Evolutionary conservation across 179 eudicot species (phyloP).

Genomic region (Beta corolliflora): DNA sequence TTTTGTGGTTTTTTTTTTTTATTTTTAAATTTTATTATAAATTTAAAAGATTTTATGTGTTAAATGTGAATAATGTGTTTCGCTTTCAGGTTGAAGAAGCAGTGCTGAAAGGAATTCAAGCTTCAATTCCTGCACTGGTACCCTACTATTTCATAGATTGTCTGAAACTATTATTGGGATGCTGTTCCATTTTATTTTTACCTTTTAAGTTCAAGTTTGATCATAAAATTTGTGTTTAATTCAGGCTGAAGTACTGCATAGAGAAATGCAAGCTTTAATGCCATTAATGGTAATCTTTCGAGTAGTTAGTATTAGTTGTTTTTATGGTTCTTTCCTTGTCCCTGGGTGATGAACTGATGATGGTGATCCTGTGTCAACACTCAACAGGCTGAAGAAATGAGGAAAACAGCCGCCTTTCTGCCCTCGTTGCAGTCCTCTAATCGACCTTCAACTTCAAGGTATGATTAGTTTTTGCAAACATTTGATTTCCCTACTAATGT

Average conservation of each 20-base stretch:
- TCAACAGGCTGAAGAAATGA: constrained; percentile 5
- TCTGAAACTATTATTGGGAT: too few relatives aligned
- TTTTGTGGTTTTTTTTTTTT: too few relatives aligned
- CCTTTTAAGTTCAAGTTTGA: background rate
- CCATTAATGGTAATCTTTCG: background rate
- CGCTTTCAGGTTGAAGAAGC: constrained; percentile 1
- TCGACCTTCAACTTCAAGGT: constrained; percentile 13
- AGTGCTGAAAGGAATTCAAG: constrained; percentile 2
- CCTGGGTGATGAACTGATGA: background rate
- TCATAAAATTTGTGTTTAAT: background rate
- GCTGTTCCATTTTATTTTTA: too few relatives aligned
- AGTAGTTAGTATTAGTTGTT: background rate
- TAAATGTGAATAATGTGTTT: background rate
- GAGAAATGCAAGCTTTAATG: background rate
- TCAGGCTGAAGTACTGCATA: constrained; percentile 7
- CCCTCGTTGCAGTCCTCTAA: background rate
- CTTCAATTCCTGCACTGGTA: constrained; percentile 14
- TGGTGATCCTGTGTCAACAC: background rate
- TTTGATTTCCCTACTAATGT: too few relatives aligned
- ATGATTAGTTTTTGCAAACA: too few relatives aligned
- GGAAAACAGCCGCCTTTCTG: background rate
- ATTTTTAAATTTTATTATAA: too few relatives aligned
- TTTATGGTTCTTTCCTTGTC: background rate
- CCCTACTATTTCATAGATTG: background rate
- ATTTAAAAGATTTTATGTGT: background rate